Percentiles rank a stretch among this genome's conserved stretches.
These are phyloP conservation scores for Zymoseptoria brevis DNA, from an alignment of 2,329 filamentous ascomycete species.

Conservation along the genomic window DNA sequence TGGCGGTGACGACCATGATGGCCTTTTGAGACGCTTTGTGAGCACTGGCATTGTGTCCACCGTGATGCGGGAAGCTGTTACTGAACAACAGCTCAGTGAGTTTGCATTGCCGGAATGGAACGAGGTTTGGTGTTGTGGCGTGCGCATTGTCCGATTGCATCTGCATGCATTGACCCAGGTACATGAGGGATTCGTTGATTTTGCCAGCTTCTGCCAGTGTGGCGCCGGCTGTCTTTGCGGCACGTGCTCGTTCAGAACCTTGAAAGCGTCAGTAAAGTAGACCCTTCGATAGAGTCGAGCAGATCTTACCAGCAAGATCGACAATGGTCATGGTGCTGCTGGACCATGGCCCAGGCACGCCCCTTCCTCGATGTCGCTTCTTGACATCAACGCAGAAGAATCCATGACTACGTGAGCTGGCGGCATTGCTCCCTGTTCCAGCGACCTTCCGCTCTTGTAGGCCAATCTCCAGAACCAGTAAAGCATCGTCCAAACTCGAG, in stretches of 20 bases:
- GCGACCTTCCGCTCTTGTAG: slow-evolving; percentile 79
- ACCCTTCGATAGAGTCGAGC: background rate
- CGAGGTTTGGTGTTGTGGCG: slow-evolving; percentile 51
- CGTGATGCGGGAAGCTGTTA: slow-evolving; percentile 36
- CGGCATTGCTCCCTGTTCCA: slow-evolving; percentile 87
- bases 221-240: slow-evolving; percentile 86
- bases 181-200: slow-evolving; percentile 98
- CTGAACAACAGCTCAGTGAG: slow-evolving; percentile 46
- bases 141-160: slow-evolving; percentile 78
- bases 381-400: slow-evolving; percentile 96
- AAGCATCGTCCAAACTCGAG: slow-evolving; percentile 68
- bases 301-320: slow-evolving; percentile 65
- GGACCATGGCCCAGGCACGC: slow-evolving; percentile 57
- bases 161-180: slow-evolving; percentile 90
- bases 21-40: slow-evolving; percentile 71
- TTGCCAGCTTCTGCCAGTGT: slow-evolving; percentile 93
- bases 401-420: slow-evolving; percentile 84
- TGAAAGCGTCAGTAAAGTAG: slow-evolving; percentile 15
- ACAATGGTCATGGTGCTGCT: slow-evolving; percentile 79
- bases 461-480: slow-evolving; percentile 84
- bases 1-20: slow-evolving; percentile 93
- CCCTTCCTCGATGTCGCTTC: slow-evolving; percentile 52
- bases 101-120: slow-evolving; percentile 60
- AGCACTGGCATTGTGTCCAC: slow-evolving; percentile 13
- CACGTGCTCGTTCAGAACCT: slow-evolving; percentile 80